Evolutionary conservation across 2,329 filamentous ascomycete genomes (phyloP), one percentile per base, ranked within the genome.

Genomic region (Massarina eburnea): DNA sequence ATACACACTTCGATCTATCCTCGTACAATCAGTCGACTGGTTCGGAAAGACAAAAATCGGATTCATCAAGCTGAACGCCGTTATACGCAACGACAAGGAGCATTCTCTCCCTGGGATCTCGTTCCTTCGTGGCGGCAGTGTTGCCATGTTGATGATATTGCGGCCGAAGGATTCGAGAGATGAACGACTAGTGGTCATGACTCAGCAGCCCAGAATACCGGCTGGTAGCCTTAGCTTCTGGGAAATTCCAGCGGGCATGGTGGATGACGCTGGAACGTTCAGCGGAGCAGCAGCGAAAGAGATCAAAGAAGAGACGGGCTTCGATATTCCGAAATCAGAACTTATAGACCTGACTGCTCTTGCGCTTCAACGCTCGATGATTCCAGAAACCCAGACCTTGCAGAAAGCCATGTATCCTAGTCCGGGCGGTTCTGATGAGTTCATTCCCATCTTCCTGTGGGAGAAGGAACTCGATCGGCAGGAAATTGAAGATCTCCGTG

Each of bases 171-270:
- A 44, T 22, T 44, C 41, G 9, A 17, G 17, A 12, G 53, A 62
- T 17, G 73, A 76, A 47, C 77, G 78, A 55, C 64, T 72, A 30
- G 76, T 75, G 3, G 71, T 82, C 21, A 56, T 82, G 18, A 80
- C 79, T 0, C 62, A 80, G n/a, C 79, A 82, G 51, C 77, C 79
- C 17, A 73, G 79, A 17, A 74, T 81, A 3, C 73, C 78, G 1
- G 76, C 77, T 1, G 77, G 78, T 2, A 76, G 74, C 3, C 66
- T 80, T 2, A 56, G 70, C 2, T 77, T 81, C 47, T 50, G 71
- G 10, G 79, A 82, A 57, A 73, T 82, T 9, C 79, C 79, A 1
- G 79, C 79, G 0, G 79, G 79, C 8, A 80, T 81, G 77, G 66
- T 81, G 3, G 79, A 81, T 9, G 10, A 26, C 5, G 33, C 20